phyloP scores from a whole-genome alignment of 2,329 filamentous ascomycete genomes.

The Simplicillium aogashimaense region DNA sequence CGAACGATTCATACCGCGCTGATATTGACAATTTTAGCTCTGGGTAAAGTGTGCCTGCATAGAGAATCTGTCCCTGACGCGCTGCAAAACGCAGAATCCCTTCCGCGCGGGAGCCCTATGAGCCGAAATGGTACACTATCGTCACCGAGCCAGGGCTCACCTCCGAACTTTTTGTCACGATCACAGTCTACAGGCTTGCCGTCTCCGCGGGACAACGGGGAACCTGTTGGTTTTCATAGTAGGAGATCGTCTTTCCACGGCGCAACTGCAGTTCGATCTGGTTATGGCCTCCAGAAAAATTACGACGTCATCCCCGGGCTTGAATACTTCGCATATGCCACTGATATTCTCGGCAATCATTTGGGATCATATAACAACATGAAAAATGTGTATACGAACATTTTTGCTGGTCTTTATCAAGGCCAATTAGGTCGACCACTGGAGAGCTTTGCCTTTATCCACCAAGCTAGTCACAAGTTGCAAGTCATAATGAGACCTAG shows the following conservation, averaged over 20 bases:
- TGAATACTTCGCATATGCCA: conserved; percentile 79
- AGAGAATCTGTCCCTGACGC: conserved; percentile 47
- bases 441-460: conserved; percentile 64
- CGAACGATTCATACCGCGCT: conserved; percentile 72
- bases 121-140: conserved; percentile 40
- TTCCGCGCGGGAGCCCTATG: conserved; percentile 23
- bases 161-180: conserved; percentile 32
- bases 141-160: conserved; percentile 46
- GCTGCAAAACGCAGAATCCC: conserved; percentile 26
- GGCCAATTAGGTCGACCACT: conserved; percentile 80
- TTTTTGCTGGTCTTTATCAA: conserved; percentile 80
- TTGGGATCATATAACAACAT: conserved; percentile 70
- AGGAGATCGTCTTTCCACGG: conserved; percentile 44
- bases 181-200: conserved; percentile 39
- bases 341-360: conserved; percentile 76
- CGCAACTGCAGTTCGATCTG: conserved; percentile 13
- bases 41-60: conserved; percentile 70
- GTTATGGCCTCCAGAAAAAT: conserved; percentile 40
- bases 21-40: conserved; percentile 70
- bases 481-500: conserved; percentile 70
- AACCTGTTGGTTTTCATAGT: conserved; percentile 33
- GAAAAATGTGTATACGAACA: conserved; percentile 72
- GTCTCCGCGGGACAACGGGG: conserved; percentile 35
- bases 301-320: conserved; percentile 81
- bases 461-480: conserved; percentile 44